Percentiles rank a stretch among this genome's conserved stretches.
Evolutionary conservation across 768 basidiomycete species (phyloP).

Genomic region (Serpula lacrymans): DNA sequence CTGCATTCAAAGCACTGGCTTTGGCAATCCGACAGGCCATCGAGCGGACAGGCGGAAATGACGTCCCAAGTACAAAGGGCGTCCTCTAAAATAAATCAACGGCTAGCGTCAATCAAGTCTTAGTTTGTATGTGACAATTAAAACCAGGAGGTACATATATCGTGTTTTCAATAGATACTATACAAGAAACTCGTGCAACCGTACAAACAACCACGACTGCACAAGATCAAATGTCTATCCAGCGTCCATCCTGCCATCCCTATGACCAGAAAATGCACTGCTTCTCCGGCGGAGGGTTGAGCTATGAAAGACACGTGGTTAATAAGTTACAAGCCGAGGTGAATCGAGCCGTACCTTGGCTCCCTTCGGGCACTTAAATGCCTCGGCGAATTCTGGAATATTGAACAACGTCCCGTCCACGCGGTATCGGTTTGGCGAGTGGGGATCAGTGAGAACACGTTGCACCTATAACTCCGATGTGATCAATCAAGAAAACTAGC

Average conservation of each 20-base stretch:
- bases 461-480: constrained; percentile 46
- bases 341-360: constrained; percentile 58
- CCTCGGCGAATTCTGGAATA: constrained; percentile 83
- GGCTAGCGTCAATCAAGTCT: no score
- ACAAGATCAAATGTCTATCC: constrained; percentile 13
- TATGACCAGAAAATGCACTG: constrained; percentile 80
- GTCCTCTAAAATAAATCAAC: constrained; percentile 52
- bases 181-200: constrained; percentile 18
- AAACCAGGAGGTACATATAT: no score
- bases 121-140: no score
- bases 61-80: constrained; percentile 96
- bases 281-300: constrained; percentile 79
- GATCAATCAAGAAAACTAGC: not conserved
- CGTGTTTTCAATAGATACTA: constrained; percentile 4
- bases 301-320: constrained; percentile 34
- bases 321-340: not conserved
- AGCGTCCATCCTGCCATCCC: constrained; percentile 7
- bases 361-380: constrained; percentile 75
- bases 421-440: constrained; percentile 77
- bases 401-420: constrained; percentile 86
- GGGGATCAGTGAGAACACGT: constrained; percentile 83
- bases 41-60: constrained; percentile 80
- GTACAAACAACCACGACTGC: constrained; percentile 8
- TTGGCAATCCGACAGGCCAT: constrained; percentile 96
- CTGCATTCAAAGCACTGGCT: constrained; percentile 97